Evolutionary conservation across 805 yeast genomes (phyloP).

Genomic region (Kluyveromyces starmeri): DNA sequence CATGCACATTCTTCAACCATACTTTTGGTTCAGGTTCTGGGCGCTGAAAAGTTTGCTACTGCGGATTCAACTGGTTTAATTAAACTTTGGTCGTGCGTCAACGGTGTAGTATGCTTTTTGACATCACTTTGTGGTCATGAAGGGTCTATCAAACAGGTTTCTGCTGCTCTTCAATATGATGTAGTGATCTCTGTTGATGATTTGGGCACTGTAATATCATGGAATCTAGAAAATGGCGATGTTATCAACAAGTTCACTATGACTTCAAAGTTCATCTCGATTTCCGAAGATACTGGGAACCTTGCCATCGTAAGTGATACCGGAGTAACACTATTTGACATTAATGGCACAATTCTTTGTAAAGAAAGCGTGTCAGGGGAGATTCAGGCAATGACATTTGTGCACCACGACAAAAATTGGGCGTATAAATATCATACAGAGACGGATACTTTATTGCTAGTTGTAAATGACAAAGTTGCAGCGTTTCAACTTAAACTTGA

Average conservation of each 20-base stretch:
- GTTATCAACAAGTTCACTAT: constrained; percentile 35
- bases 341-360: constrained; percentile 44
- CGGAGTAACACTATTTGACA: constrained; percentile 31
- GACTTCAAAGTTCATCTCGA: constrained; percentile 29
- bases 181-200: constrained; percentile 45
- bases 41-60: constrained; percentile 24
- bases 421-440: constrained; percentile 28
- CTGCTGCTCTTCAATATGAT: constrained; percentile 44
- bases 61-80: constrained; percentile 51
- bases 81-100: constrained; percentile 40
- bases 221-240: constrained; percentile 54
- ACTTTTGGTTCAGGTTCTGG: constrained; percentile 5
- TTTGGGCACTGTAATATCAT: constrained; percentile 46
- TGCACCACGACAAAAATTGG: constrained; percentile 9
- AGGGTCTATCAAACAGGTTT: constrained; percentile 36
- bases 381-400: constrained; percentile 23
- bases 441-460: constrained; percentile 30
- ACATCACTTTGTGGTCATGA: constrained; percentile 49
- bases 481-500: constrained; percentile 23
- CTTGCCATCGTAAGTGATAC: constrained; percentile 31
- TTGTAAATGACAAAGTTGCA: constrained; percentile 26
- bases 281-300: constrained; percentile 49
- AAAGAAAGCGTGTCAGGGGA: constrained; percentile 17
- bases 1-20: constrained; percentile 6
- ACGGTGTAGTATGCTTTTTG: constrained; percentile 25